Evolutionary conservation across 1,284 basidiomycete genomes (phyloP), one percentile per base, ranked within the genome.

Genomic region (Cryptococcus depauperatus): DNA sequence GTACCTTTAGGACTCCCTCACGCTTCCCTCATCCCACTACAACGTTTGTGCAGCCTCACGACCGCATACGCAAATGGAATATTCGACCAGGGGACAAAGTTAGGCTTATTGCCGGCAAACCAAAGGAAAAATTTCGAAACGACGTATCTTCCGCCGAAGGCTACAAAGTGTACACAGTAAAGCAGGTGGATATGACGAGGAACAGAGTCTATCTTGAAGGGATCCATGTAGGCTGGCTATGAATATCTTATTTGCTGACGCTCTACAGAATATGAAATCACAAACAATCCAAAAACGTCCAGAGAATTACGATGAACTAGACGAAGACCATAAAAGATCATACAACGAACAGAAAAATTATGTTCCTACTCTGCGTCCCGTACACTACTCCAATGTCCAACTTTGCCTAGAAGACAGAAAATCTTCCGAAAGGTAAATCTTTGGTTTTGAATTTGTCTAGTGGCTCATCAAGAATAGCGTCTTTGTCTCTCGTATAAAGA

Each of bases 331-430:
- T 43, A 46, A 51, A 28, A 37, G 46, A 41, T 64, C 48, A 38
- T 48, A 54, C 38, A 37, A 48, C 6, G 45, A 54, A 28, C 60
- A 68, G 50, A 54, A 52, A 21, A 60, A 61, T 45, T 58, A 47
- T 16, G 30, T 58, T 29, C 37, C 46, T 32, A 48, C 50, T 23
- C 51, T 55, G 42, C 54, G 63, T 28, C 61, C 66, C 2, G 58
- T 70, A 5, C 62, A 69, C 44, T 70, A 70, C 48, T 61, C 57
- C 26, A 69, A 69, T 37, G 63, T 70, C 3, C 66, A 69, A 52
- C 55, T 70, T 2, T 69, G 64, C 40, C 51, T 68, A 43, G 35
- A 52, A 54, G 16, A 51, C n/a, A 39, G 3, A 5, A 34, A 35
- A 27, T 16, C 11, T 29, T 16, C 37, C 3, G 4, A 32, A n/a